Conservation (phyloP, 352 stramenopile species). For the Phytophthora colocasiae region DNA sequence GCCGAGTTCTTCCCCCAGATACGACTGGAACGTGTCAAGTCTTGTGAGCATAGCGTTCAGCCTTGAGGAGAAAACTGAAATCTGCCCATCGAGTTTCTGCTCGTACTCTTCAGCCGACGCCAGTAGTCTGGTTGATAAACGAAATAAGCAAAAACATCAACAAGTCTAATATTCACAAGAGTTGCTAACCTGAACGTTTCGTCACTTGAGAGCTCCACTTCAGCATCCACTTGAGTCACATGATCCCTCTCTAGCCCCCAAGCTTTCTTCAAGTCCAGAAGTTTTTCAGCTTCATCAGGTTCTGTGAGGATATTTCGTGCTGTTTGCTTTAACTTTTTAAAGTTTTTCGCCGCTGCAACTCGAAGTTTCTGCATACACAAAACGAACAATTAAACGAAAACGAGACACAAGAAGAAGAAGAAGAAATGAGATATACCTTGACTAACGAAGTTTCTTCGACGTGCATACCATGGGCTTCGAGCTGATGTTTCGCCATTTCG, state of each 20-base stretch:
- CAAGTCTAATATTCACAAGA: neutral
- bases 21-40: constrained; percentile 46
- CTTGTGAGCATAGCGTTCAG: constrained; percentile 43
- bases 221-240: neutral
- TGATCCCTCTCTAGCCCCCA: constrained; percentile 48
- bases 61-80: constrained; percentile 42
- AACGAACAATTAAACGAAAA: neutral
- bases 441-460: constrained; percentile 50
- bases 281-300: constrained; percentile 47
- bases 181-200: constrained; percentile 11
- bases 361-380: constrained; percentile 49
- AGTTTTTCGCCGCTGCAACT: constrained; percentile 34
- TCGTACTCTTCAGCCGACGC: constrained; percentile 51
- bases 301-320: constrained; percentile 44
- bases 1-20: constrained; percentile 46
- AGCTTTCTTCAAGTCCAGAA: constrained; percentile 57
- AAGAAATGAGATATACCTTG: constrained; percentile 31
- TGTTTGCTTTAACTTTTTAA: constrained; percentile 55
- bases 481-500: constrained; percentile 60
- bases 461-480: constrained; percentile 56
- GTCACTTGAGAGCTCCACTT: constrained; percentile 5
- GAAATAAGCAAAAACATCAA: too few species aligned
- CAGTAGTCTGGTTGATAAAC: constrained; percentile 39
- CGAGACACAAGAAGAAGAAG: neutral
- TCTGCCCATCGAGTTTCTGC: constrained; percentile 49